Percentiles rank a stretch among this genome's conserved stretches.
phyloP scores from a whole-genome alignment of 176 grass and related monocot species.

The Aegilops longissima region DNA sequence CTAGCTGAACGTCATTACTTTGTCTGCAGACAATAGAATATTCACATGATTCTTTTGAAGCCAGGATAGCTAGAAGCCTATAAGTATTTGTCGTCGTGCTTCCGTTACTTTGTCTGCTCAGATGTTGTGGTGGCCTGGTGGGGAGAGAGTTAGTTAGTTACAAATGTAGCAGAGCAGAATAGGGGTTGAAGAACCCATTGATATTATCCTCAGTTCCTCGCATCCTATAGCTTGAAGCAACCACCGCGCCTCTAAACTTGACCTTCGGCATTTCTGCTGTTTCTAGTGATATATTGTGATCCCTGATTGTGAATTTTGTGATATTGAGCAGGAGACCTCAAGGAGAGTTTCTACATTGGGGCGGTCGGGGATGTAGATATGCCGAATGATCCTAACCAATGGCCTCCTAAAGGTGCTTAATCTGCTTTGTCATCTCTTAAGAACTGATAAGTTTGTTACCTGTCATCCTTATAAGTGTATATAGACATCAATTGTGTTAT shows the following conservation, averaged over 20 bases:
- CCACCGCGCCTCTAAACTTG: not conserved
- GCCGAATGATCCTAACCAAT: constrained; percentile 51
- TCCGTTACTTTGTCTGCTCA: not conserved
- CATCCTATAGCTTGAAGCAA: not conserved
- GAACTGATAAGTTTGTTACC: not conserved
- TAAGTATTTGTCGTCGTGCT: not conserved
- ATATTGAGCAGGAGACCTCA: constrained; percentile 55
- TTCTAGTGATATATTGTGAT: constrained; percentile 5
- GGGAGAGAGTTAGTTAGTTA: not conserved
- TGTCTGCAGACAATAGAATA: not conserved
- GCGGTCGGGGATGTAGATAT: constrained; percentile 12
- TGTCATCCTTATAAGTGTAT: not conserved
- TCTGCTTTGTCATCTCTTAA: not conserved
- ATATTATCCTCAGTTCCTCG: not conserved
- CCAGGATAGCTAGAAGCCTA: not conserved
- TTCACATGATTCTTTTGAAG: not conserved
- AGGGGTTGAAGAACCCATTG: not conserved
- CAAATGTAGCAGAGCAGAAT: not conserved
- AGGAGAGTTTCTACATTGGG: constrained; percentile 84
- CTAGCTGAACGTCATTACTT: not conserved
- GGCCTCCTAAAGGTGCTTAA: constrained; percentile 64
- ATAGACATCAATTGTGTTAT: constrained; percentile 1
- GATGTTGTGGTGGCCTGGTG: not conserved
- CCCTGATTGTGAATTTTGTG: not conserved
- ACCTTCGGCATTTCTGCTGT: not conserved